These are phyloP conservation scores for Cladobotryum mycophilum DNA, from an alignment of 2,329 filamentous ascomycete genomes.

Conservation along the genomic window DNA sequence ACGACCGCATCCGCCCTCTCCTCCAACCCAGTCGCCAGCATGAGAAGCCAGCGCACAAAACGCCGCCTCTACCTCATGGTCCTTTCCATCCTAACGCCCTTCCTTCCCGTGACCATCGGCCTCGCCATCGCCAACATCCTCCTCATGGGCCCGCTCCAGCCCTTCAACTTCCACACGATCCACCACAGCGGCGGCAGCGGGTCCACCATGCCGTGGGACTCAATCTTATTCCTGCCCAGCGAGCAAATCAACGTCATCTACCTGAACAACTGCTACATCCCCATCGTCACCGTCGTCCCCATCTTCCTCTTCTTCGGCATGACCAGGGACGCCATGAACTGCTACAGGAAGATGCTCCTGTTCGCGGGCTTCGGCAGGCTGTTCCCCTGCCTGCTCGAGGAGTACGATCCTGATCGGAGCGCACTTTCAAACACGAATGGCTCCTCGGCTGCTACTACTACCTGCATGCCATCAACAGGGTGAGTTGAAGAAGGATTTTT, in stretches of 20 bases:
- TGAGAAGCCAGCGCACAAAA: conserved; percentile 41
- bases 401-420: conserved; percentile 32
- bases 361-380: conserved; percentile 36
- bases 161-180: conserved; percentile 38
- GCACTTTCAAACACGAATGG: conserved; percentile 9
- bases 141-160: conserved; percentile 18
- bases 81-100: conserved; percentile 44
- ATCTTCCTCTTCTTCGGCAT: conserved; percentile 51
- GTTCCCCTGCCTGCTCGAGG: conserved; percentile 36
- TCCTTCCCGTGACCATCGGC: conserved; percentile 41
- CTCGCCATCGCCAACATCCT: conserved; percentile 37
- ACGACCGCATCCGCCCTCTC: conserved; percentile 34
- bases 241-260: conserved; percentile 31
- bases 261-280: conserved; percentile 44
- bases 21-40: conserved; percentile 33
- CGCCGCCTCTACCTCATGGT: conserved; percentile 52
- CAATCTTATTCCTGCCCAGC: conserved; percentile 41
- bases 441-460: too few species aligned
- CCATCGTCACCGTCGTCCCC: conserved; percentile 40
- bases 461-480: conserved; percentile 3
- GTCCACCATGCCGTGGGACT: conserved; percentile 34
- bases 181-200: conserved; percentile 28
- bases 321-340: conserved; percentile 46
- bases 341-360: conserved; percentile 38
- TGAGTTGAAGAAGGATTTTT: background rate